Percentiles rank a stretch among this genome's conserved stretches.
Conservation (phyloP, 2,329 filamentous ascomycete genomes). For the Aspergillus uvarum region DNA sequence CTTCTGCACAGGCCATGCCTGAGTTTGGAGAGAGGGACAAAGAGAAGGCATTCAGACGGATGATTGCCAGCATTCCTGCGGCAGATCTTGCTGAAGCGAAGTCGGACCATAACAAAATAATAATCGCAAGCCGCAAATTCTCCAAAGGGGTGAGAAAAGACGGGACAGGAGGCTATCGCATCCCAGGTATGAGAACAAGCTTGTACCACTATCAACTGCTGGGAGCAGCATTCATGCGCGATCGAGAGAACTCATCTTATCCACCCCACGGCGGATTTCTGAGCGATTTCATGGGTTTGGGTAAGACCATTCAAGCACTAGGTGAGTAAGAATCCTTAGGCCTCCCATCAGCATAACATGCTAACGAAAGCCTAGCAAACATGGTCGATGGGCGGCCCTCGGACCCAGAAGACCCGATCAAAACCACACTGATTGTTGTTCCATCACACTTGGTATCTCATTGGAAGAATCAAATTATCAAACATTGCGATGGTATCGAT, state of each 20-base stretch:
- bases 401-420: constrained; percentile 17
- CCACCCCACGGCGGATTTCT: constrained; percentile 38
- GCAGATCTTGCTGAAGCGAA: constrained; percentile 23
- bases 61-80: constrained; percentile 33
- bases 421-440: constrained; percentile 40
- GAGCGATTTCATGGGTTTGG: constrained; percentile 45
- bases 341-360: background rate
- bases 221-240: constrained; percentile 35
- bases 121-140: constrained; percentile 33
- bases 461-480: constrained; percentile 35
- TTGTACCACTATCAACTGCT: constrained; percentile 40
- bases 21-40: constrained; percentile 25
- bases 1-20: constrained; percentile 24
- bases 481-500: constrained; percentile 29
- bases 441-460: constrained; percentile 35
- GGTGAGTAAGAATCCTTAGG: constrained; percentile 16
- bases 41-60: constrained; percentile 31
- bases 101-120: constrained; percentile 26
- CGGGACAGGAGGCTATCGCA: constrained; percentile 32
- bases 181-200: constrained; percentile 33
- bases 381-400: constrained; percentile 36
- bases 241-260: constrained; percentile 28
- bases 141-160: constrained; percentile 25
- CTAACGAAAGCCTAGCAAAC: constrained; percentile 27
- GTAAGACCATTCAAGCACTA: constrained; percentile 41